A percentile compares a stretch with the other conserved stretches of the same genome.
These are phyloP conservation scores for Penicillium sp. DNA, from an alignment of 2,329 filamentous ascomycete species.

Conservation along the genomic window DNA sequence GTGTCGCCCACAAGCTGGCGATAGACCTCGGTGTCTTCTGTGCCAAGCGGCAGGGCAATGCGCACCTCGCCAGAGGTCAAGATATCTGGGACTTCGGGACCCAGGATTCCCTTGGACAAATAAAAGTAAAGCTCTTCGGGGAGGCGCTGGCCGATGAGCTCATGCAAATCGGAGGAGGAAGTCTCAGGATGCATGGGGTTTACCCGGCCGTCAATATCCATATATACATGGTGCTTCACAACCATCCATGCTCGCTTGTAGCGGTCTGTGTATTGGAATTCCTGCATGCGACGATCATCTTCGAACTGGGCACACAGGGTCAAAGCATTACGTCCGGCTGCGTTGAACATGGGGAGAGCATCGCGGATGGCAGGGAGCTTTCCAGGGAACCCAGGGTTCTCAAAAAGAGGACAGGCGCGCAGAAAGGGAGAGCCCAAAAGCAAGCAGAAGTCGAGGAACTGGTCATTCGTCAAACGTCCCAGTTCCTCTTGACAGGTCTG, in stretches of 20 bases:
- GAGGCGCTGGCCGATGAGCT: conserved; percentile 85
- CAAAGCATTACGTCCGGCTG: conserved; percentile 64
- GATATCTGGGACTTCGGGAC: conserved; percentile 75
- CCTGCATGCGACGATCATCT: conserved; percentile 70
- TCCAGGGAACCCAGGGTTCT: conserved; percentile 57
- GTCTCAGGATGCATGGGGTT: conserved; percentile 69
- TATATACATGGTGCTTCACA: conserved; percentile 82
- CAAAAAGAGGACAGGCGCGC: conserved; percentile 73
- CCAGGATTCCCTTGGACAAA: conserved; percentile 76
- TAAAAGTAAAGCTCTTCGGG: conserved; percentile 91
- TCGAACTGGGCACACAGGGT: conserved; percentile 73
- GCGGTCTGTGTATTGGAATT: conserved; percentile 75
- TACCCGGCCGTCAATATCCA: conserved; percentile 73
- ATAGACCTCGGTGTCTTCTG: conserved; percentile 76
- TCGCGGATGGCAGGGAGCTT: conserved; percentile 65
- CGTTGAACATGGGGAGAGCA: conserved; percentile 73
- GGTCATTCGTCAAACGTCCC: conserved; percentile 61
- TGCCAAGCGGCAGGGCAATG: conserved; percentile 80
- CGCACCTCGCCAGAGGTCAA: conserved; percentile 76
- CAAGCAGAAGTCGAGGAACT: conserved; percentile 80
- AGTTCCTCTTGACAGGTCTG: conserved; percentile 68
- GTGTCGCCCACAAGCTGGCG: conserved; percentile 72
- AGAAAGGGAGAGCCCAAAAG: conserved; percentile 81
- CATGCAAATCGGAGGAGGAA: conserved; percentile 78
- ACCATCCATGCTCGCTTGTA: conserved; percentile 83